Conservation (phyloP, 139 green algal species). For the Spirogloea muscicola region DNA sequence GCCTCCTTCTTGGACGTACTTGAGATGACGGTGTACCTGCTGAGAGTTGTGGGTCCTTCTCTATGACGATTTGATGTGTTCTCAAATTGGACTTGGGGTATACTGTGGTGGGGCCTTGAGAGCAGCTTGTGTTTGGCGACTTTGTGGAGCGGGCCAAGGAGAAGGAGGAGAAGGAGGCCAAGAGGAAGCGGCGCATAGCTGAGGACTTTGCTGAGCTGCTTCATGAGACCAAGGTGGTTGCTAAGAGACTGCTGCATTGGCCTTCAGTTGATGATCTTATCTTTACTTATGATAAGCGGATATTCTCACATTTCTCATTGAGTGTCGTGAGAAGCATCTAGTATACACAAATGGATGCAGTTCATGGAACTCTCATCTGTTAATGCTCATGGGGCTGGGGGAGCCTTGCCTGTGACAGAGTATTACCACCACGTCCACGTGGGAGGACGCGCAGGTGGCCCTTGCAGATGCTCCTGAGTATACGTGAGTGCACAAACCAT, state of each 20-base stretch:
- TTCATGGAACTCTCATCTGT: too few relatives aligned
- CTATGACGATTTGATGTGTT: too few relatives aligned
- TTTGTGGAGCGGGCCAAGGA: slow-evolving; percentile 39
- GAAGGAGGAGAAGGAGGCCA: slow-evolving; percentile 47
- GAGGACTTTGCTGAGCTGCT: slow-evolving; percentile 22
- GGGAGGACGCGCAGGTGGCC: background rate
- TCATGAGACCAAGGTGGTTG: slow-evolving; percentile 10
- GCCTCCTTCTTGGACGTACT: too few relatives aligned
- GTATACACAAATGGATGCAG: too few relatives aligned
- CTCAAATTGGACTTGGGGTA: too few relatives aligned
- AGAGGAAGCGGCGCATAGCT: slow-evolving; percentile 22
- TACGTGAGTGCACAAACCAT: background rate
- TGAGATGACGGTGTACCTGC: too few relatives aligned
- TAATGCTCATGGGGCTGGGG: too few relatives aligned
- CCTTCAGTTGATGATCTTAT: background rate
- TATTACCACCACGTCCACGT: background rate
- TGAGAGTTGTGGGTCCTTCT: too few relatives aligned
- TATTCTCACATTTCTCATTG: too few relatives aligned
- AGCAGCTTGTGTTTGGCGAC: slow-evolving; percentile 42
- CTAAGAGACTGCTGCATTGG: background rate
- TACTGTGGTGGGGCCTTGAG: too few relatives aligned
- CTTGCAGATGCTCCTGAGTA: background rate
- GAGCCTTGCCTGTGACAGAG: background rate
- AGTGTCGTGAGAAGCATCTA: too few relatives aligned
- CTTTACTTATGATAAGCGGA: background rate